Base-by-base conservation (phyloP, 1,139 yeast species). In the Protomyces inouyei region DNA sequence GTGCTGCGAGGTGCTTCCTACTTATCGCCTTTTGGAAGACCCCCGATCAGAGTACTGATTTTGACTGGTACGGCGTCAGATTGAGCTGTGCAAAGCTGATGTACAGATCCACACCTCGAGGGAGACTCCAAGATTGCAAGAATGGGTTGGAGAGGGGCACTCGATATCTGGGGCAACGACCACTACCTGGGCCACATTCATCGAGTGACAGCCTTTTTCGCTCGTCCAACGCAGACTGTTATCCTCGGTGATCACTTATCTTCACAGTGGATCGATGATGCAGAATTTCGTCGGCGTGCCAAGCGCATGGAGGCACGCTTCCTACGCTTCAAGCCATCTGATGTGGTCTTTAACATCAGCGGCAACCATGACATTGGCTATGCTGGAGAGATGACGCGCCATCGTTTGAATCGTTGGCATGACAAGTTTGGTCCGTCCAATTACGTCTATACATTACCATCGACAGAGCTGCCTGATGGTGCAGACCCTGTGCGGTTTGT, bases 361-460 rank as follows among this genome's bases (percentile, higher is more conserved):
- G 98, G 98, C 1, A 95, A 93, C 73, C 98, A 93, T 73, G 98
- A 93, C 74, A 85, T 93, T 65, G 98, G 98, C 0, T 93, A 93
- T 73, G 85, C 90, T 64, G 98, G 98, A 0, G 98, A 95, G 76
- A 90, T 95, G 56, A 90, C 97, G 0, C 85, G 86, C 79, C 97
- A 89, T 72, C 95, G 95, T 71, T 83, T 91, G 84, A 83, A 89
- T 0, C 79, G 98, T 68, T 95, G 84, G 77, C 82, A 80, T 64
- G 76, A 77, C 36, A 77, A 86, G 38, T 92, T 88, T 76, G 98
- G 98, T 18, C 83, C 85, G 70, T 89, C 90, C 71, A 93, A 92
- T 35, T 52, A 28, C 25, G 23, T 52, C 8, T 21, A 16, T 5
- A 38, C 38, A n/a, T 32, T 59, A 1, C 52, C 38, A 40, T 25